Percentiles rank a stretch among this genome's conserved stretches.
These are phyloP conservation scores for Coemansia sp. DNA, from an alignment of 192 early-diverging fungal genomes.

Conservation along the genomic window DNA sequence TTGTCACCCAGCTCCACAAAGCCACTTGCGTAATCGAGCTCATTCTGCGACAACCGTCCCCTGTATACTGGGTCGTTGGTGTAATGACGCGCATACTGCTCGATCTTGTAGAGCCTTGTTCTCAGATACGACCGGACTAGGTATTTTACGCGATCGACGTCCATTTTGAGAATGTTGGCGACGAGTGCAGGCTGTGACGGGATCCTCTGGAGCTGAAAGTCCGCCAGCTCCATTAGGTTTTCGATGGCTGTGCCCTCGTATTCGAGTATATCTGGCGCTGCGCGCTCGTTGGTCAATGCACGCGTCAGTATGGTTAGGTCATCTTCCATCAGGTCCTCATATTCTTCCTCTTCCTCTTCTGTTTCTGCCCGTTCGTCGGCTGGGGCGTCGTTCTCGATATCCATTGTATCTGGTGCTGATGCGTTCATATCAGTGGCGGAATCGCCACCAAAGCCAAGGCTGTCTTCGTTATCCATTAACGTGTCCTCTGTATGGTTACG, in stretches of 20 bases:
- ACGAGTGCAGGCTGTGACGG: slow-evolving; percentile 16
- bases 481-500: not conserved
- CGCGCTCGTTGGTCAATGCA: slow-evolving; percentile 41
- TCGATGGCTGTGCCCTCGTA: slow-evolving; percentile 46
- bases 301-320: slow-evolving; percentile 35
- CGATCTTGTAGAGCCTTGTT: slow-evolving; percentile 38
- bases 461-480: not conserved
- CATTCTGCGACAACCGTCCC: slow-evolving; percentile 35
- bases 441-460: not conserved
- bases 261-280: slow-evolving; percentile 34
- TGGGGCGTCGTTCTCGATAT: not conserved
- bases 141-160: slow-evolving; percentile 48
- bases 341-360: slow-evolving; percentile 9
- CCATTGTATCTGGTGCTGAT: not conserved
- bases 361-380: not conserved
- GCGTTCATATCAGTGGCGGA: not conserved
- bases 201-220: slow-evolving; percentile 40
- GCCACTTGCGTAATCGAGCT: slow-evolving; percentile 51
- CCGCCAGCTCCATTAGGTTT: slow-evolving; percentile 51
- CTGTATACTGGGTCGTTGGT: slow-evolving; percentile 18
- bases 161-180: slow-evolving; percentile 42
- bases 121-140: slow-evolving; percentile 52
- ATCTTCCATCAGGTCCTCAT: slow-evolving; percentile 25
- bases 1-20: slow-evolving; percentile 32
- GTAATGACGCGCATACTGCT: slow-evolving; percentile 32